Percentiles rank a stretch among this genome's conserved stretches.
Evolutionary conservation across 2,329 filamentous ascomycete species (phyloP).

Genomic region (Fusarium sulawesiense): DNA sequence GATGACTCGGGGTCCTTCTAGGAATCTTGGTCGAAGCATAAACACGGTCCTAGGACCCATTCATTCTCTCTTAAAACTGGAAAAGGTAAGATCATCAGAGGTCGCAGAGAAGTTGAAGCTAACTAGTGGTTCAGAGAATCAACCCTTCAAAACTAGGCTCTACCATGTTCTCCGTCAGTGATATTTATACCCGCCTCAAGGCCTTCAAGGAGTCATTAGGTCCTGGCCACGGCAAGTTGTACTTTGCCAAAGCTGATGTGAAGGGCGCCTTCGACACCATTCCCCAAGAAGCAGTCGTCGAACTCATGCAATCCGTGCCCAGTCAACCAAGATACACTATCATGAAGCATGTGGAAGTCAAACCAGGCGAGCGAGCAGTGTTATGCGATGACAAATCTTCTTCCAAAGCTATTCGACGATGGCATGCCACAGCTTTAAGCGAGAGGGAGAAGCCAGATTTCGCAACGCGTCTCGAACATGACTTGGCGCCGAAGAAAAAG

Average conservation of each 20-base stretch:
- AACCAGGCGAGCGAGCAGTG: constrained; percentile 54
- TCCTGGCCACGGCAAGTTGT: constrained; percentile 63
- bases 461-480: constrained; percentile 56
- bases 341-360: constrained; percentile 79
- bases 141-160: constrained; percentile 76
- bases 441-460: constrained; percentile 58
- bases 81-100: constrained; percentile 66
- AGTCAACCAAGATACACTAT: constrained; percentile 74
- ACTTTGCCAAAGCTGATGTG: constrained; percentile 94
- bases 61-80: constrained; percentile 80
- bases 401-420: constrained; percentile 59
- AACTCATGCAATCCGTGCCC: constrained; percentile 70
- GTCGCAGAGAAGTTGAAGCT: constrained; percentile 7
- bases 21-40: constrained; percentile 61
- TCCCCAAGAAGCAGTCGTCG: constrained; percentile 79
- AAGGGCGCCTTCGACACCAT: constrained; percentile 95
- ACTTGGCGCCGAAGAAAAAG: constrained; percentile 59
- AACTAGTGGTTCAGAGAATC: constrained; percentile 48
- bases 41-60: constrained; percentile 73
- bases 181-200: constrained; percentile 80
- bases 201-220: constrained; percentile 70
- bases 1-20: constrained; percentile 70
- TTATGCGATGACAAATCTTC: constrained; percentile 35
- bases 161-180: constrained; percentile 82
- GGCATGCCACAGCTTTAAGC: constrained; percentile 63